Evolutionary conservation across 2,329 filamentous ascomycete genomes (phyloP), one percentile per base, ranked within the genome.

Genomic region (Diplocarpon mali): DNA sequence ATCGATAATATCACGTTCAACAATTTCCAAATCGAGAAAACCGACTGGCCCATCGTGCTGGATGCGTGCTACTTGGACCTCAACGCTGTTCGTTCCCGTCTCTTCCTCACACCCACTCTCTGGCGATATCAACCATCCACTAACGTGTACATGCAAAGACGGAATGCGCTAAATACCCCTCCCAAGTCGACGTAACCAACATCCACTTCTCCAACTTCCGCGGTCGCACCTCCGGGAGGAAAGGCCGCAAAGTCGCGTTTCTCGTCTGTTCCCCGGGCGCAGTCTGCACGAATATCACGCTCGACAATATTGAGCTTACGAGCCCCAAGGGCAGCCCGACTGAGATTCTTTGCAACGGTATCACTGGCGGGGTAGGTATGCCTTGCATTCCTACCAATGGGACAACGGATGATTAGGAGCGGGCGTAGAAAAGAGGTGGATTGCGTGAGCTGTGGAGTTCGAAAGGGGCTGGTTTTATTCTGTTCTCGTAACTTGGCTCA

Each of bases 61-160:
- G 76, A 80, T 54, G 75, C 75, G 24, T 80, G 76, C 61, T 80
- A 80, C 60, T 79, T 79, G 60, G 71, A 78, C 49, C 65, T 76
- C 49, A 68, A 64, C 50, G 10, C 30, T n/a, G 44, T 46, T 31
- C 6, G 32, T 45, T 2, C 27, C 37, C 16, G 14, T 16, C 35
- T 30, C 17, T 14, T 34, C 32, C 11, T 15, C 6, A 7, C 38
- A 3, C 14, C n/a, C 3, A 5, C 11, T 11, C 2, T 1, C 30
- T 20, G 24, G 10, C 8, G 11, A 8, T 9, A 2, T 5, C 14
- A 15, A 24, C 34, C 20, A 37, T 17, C 32, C 10, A 7, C 7
- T 20, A 11, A 5, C 11, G 12, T 24, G 3, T 16, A 29, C 34
- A 11, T 10, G 3, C 7, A 14, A 27, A 46, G 3, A 67, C 68